Evolutionary conservation across 345 rosid genomes (phyloP).

Genomic region (Populus alba): DNA sequence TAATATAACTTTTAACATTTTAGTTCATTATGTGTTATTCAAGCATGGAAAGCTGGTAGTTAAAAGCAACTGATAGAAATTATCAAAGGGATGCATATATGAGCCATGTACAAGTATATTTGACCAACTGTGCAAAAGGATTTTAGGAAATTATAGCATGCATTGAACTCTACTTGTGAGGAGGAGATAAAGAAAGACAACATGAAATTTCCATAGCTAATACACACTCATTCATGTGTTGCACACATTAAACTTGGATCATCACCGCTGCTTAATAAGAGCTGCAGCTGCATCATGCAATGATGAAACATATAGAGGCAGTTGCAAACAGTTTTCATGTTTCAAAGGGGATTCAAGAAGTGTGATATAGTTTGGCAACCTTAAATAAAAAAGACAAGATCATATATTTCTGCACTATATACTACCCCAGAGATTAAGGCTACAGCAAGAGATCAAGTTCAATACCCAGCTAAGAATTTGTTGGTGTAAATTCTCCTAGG

Average conservation of each 20-base stretch:
- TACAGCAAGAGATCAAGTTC: background rate
- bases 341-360: background rate
- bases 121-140: background rate
- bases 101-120: background rate
- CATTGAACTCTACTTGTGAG: background rate
- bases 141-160: background rate
- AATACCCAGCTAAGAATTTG: background rate
- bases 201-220: background rate
- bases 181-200: background rate
- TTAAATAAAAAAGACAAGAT: background rate
- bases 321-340: background rate
- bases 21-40: background rate
- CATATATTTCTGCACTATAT: background rate
- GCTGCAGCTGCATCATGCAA: background rate
- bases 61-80: background rate
- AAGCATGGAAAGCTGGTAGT: background rate
- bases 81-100: background rate
- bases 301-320: background rate
- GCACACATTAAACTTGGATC: background rate
- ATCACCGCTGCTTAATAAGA: background rate
- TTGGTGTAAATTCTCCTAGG: background rate
- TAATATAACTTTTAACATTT: background rate
- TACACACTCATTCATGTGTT: background rate
- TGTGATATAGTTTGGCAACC: background rate
- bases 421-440: background rate